These are phyloP conservation scores for Yamadazyma endophytica DNA, from an alignment of 805 yeast species.

Conservation along the genomic window DNA sequence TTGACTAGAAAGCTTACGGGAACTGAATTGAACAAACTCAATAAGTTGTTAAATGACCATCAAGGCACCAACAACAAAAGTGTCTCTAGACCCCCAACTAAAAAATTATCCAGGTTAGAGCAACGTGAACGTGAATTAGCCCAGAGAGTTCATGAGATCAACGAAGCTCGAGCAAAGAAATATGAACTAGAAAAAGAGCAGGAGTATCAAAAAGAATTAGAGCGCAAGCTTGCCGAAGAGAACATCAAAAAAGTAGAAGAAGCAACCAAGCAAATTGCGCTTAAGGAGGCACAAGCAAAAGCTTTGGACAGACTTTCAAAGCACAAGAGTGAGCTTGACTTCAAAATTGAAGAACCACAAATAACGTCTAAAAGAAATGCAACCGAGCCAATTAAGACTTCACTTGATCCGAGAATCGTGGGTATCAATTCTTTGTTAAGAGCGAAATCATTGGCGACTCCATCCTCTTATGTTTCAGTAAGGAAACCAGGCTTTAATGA, in stretches of 20 bases:
- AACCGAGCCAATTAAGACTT: constrained; percentile 23
- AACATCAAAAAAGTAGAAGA: not conserved
- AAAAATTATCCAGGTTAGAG: constrained; percentile 5
- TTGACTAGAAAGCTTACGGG: constrained; percentile 9
- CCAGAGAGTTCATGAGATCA: constrained; percentile 14
- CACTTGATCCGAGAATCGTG: constrained; percentile 35
- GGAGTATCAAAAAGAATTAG: not conserved
- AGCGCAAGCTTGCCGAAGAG: not conserved
- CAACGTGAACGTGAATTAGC: constrained; percentile 17
- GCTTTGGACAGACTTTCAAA: constrained; percentile 22
- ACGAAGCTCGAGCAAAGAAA: constrained; percentile 18
- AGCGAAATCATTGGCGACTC: constrained; percentile 32
- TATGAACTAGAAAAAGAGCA: constrained; percentile 8
- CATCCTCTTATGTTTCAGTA: constrained; percentile 18
- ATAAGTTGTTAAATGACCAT: not conserved
- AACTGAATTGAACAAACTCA: constrained; percentile 2
- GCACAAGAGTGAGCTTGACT: constrained; percentile 12
- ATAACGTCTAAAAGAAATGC: constrained; percentile 12
- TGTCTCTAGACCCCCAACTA: constrained; percentile 1
- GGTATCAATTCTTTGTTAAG: constrained; percentile 22
- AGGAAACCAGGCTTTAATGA: constrained; percentile 14
- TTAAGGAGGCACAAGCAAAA: constrained; percentile 23
- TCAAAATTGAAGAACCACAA: constrained; percentile 1
- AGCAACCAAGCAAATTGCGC: constrained; percentile 7
- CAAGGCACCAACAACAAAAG: constrained; percentile 1